phyloP scores from a whole-genome alignment of 768 basidiomycete genomes.

The Pisolithus albus region DNA sequence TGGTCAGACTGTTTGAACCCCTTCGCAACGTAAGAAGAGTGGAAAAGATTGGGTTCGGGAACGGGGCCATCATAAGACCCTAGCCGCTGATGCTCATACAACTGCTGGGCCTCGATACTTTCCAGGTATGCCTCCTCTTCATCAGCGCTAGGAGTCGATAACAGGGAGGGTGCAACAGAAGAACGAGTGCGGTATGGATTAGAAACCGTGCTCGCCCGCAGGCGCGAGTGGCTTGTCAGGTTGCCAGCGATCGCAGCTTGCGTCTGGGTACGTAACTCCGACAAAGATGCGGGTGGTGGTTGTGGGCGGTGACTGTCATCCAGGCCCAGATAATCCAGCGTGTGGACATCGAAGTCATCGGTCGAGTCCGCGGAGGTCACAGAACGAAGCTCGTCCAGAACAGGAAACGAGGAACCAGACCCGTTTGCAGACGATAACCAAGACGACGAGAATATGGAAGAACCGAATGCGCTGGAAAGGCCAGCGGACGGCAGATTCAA shows the following conservation, averaged over 20 bases:
- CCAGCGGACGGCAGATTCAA: slow-evolving; percentile 78
- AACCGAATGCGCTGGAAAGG: slow-evolving; percentile 77
- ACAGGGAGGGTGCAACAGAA: slow-evolving; percentile 50
- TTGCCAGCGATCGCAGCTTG: slow-evolving; percentile 87
- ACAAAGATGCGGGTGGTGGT: slow-evolving; percentile 78
- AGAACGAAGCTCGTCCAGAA: slow-evolving; percentile 76
- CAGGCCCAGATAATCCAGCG: slow-evolving; percentile 93
- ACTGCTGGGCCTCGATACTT: slow-evolving; percentile 37
- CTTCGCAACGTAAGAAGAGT: slow-evolving; percentile 59
- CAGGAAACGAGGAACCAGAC: slow-evolving; percentile 50
- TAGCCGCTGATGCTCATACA: slow-evolving; percentile 50
- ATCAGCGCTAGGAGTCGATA: slow-evolving; percentile 54
- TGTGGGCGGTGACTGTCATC: slow-evolving; percentile 70
- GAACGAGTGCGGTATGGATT: slow-evolving; percentile 78
- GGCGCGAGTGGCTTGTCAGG: slow-evolving; percentile 69
- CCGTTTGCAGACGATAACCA: slow-evolving; percentile 69
- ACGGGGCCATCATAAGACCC: slow-evolving; percentile 53
- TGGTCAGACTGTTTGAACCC: slow-evolving; percentile 73
- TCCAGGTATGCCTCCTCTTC: slow-evolving; percentile 77
- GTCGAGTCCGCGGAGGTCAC: slow-evolving; percentile 72
- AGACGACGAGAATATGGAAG: slow-evolving; percentile 83
- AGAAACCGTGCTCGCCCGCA: slow-evolving; percentile 88
- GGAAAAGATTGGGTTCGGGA: slow-evolving; percentile 45
- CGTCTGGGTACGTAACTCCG: slow-evolving; percentile 83
- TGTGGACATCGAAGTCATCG: slow-evolving; percentile 89